Evolutionary conservation across 306 rosid species (phyloP), one percentile per base, ranked within the genome.

Genomic region (Oxytropis ochrocephala): DNA sequence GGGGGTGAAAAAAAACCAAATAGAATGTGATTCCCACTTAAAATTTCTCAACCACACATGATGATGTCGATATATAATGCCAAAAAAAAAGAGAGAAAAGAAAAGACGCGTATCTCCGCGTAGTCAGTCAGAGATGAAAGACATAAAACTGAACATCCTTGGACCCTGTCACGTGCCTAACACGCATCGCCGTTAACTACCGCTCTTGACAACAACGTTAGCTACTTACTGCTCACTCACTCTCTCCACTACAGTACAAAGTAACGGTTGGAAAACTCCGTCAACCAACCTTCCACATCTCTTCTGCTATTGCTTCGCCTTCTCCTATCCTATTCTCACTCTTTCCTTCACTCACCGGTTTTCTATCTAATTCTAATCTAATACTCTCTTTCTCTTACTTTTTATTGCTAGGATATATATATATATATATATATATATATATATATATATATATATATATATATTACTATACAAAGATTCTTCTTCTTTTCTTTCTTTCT

Each of bases 241-340:
- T 49, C 2, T 24, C 29, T n/a, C n/a, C n/a, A n/a, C n/a, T n/a
- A n/a, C 29, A 5, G 8, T 5, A 24, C 0, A 65, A 68, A 14
- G 48, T 76, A 67, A 73, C 79, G 72, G 75, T 30, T 7, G 2
- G 12, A 7, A 1, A 62, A 43, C 67, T 69, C 77, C 72, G 72
- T 74, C 21, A 32, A 39, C 38, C 21, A 32, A 39, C 38, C 6
- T 58, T 30, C 47, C 29, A 36, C 29, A 33, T 27, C 13, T 4
- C 49, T 9, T 21, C 29, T 17, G 16, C 3, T n/a, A 3, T 56
- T 52, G 58, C 35, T 52, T 56, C n/a, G 5, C 14, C n/a, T 0
- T 3, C 43, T 38, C 57, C 11, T 38, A n/a, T n/a, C n/a, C 4
- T 17, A 5, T 0, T 11, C 27, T 27, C n/a, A n/a, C 12, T 63